Evolutionary conservation across 805 yeast species (phyloP).

Genomic region (Metschnikowia santaceciliae): DNA sequence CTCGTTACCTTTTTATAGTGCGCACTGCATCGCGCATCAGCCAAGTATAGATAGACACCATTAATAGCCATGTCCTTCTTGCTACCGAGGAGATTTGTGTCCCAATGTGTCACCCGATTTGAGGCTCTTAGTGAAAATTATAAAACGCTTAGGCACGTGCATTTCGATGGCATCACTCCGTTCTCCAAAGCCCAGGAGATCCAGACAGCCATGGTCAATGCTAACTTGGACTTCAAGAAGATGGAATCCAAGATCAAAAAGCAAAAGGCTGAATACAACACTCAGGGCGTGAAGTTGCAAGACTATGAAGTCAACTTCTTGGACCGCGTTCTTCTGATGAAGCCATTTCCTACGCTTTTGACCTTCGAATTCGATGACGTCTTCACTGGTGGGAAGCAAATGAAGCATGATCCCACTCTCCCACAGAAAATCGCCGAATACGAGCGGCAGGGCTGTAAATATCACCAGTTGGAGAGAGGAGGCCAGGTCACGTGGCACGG

Average conservation of each 20-base stretch:
- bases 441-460: constrained; percentile 47
- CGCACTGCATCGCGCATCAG: neutral
- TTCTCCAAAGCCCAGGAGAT: constrained; percentile 48
- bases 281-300: constrained; percentile 39
- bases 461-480: constrained; percentile 81
- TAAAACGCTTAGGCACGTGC: constrained; percentile 37
- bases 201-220: constrained; percentile 54
- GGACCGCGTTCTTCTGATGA: constrained; percentile 36
- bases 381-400: constrained; percentile 89
- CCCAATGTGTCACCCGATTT: constrained; percentile 22
- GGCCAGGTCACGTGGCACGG: constrained; percentile 98
- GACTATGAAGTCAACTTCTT: constrained; percentile 47
- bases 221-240: constrained; percentile 54
- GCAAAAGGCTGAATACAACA: constrained; percentile 35
- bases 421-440: constrained; percentile 23
- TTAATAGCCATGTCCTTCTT: neutral
- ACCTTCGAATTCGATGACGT: constrained; percentile 85
- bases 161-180: constrained; percentile 38
- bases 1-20: neutral
- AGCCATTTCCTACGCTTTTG: constrained; percentile 64
- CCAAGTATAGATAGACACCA: too few relatives aligned
- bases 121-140: constrained; percentile 31
- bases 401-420: constrained; percentile 48
- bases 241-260: constrained; percentile 46
- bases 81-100: constrained; percentile 12